Evolutionary conservation across 2,329 filamentous ascomycete genomes (phyloP), one percentile per base, ranked within the genome.

Genomic region (Fusarium incarnatum): DNA sequence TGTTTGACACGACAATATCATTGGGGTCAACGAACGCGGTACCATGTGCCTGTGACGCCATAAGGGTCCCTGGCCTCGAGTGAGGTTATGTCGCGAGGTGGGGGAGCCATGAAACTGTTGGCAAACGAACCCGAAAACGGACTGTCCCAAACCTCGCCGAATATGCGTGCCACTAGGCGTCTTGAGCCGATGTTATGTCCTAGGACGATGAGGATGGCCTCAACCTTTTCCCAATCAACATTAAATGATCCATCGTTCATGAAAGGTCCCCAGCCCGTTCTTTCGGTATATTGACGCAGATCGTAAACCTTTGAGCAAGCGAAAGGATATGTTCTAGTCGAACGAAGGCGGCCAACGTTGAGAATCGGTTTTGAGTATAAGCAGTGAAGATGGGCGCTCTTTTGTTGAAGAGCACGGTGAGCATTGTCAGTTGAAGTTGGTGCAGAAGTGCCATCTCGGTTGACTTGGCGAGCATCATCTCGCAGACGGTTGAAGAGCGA

Each of bases 181-280:
- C 87, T 86, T 12, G 79, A 75, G 41, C 81, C 78, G 54, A 92
- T 83, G 75, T 93, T 94, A 75, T 86, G 84, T 6, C 86, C 86
- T 6, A 94, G 78, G 4, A 91, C 88, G 6, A 94, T 82, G 83
- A 94, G 87, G 56, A 94, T 87, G 11, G 91, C 89, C 78, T 94
- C 92, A 13, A 94, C 81, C 80, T 92, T 93, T 78, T 94, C 91
- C 92, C 92, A 95, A 78, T 95, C 92, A 1, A 93, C 89, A 8
- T 80, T 78, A 55, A 84, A 84, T 4, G 83, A 85, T 3, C 86
- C 87, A 74, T 94, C 91, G 52, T 87, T 81, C 74, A 86, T 81
- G 73, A 93, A 94, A 0, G 92, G 92, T 0, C 92, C 92, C 92
- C 92, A 94, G 37, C 83, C 77, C 2, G 86, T 90, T 27, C 79